Conservation (phyloP, 2,329 filamentous ascomycete genomes). For the Cytospora leucostoma region DNA sequence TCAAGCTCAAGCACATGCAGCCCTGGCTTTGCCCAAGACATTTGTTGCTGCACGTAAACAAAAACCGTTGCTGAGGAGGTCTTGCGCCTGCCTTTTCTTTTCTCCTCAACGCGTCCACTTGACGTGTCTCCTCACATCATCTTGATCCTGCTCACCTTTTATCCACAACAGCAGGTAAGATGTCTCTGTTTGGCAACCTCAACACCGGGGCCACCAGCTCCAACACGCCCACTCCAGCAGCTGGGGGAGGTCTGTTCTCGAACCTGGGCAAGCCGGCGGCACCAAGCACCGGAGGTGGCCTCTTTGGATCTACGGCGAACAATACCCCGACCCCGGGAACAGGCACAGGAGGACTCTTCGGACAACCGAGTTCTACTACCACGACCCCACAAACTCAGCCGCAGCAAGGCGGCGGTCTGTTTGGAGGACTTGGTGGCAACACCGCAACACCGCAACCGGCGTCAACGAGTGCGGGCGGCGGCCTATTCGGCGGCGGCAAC, state of each 20-base stretch:
- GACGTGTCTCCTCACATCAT: constrained; percentile 23
- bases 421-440: background rate
- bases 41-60: constrained; percentile 24
- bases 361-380: constrained; percentile 9
- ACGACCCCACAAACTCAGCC: background rate
- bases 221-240: constrained; percentile 25
- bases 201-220: constrained; percentile 27
- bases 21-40: constrained; percentile 6
- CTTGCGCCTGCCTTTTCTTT: constrained; percentile 5
- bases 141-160: constrained; percentile 7
- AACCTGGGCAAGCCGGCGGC: constrained; percentile 15
- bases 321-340: constrained; percentile 5
- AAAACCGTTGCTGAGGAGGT: constrained; percentile 23
- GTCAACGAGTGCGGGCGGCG: constrained; percentile 20
- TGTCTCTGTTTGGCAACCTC: constrained; percentile 32
- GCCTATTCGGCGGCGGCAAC: constrained; percentile 25
- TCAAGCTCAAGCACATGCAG: constrained; percentile 7
- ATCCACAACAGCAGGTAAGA: constrained; percentile 24
- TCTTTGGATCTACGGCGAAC: constrained; percentile 1
- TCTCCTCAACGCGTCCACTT: constrained; percentile 23
- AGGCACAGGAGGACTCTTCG: constrained; percentile 23
- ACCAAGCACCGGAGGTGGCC: constrained; percentile 13
- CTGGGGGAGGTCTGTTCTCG: constrained; percentile 40
- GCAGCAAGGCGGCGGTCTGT: constrained; percentile 12
- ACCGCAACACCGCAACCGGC: background rate